Evolutionary conservation across 345 rosid species (phyloP).

Genomic region (Lumnitzera littorea): DNA sequence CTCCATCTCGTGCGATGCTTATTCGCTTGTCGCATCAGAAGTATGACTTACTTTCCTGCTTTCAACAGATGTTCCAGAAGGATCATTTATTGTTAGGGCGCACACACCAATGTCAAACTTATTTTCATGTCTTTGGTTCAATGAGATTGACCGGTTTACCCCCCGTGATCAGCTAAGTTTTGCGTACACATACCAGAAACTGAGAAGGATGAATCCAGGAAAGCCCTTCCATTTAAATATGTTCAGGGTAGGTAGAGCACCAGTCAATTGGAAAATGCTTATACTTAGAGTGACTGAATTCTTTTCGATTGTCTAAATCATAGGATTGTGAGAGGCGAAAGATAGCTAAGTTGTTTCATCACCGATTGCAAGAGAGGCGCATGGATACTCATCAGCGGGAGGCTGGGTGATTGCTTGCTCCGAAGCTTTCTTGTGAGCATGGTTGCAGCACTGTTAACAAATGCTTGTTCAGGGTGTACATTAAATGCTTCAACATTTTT

Average conservation of each 20-base stretch:
- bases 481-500: no score
- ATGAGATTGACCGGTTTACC: conserved; percentile 93
- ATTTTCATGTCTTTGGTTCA: conserved; percentile 98
- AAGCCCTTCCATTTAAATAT: conserved; percentile 81
- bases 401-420: background rate
- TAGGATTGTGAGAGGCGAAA: conserved; percentile 98
- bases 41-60: background rate
- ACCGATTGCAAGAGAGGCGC: conserved; percentile 55
- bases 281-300: background rate
- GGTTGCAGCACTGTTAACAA: no score
- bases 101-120: conserved; percentile 98
- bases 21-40: background rate
- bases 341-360: conserved; percentile 76
- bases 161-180: conserved; percentile 98
- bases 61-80: conserved; percentile 91
- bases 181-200: conserved; percentile 75
- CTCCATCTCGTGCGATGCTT: background rate
- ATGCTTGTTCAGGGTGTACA: no score
- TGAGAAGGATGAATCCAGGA: conserved; percentile 69
- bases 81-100: conserved; percentile 85
- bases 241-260: conserved; percentile 62
- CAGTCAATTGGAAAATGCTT: background rate
- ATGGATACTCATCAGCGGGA: conserved; percentile 6
- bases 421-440: background rate
- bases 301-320: conserved; percentile 1